These are phyloP conservation scores for Cocos nucifera DNA, from an alignment of 176 grass and related monocot genomes.

Conservation along the genomic window DNA sequence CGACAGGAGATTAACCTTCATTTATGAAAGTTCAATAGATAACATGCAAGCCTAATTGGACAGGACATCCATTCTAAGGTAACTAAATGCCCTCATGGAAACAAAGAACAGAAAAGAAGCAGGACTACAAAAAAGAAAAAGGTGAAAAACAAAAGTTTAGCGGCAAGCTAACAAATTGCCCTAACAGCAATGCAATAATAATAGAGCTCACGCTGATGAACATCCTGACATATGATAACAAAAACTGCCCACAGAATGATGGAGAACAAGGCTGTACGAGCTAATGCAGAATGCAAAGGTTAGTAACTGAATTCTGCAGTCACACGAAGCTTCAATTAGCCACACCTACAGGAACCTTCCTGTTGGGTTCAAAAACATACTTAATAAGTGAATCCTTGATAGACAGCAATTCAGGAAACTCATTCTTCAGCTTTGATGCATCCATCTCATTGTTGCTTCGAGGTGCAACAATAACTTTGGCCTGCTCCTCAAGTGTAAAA, in stretches of 20 bases:
- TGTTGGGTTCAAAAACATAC: slow-evolving; percentile 74
- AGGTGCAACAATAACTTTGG: slow-evolving; percentile 62
- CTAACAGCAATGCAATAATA: slow-evolving; percentile 18
- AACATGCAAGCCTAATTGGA: not conserved
- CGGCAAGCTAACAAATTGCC: slow-evolving; percentile 19
- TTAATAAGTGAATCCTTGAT: slow-evolving; percentile 73
- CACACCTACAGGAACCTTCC: slow-evolving; percentile 35
- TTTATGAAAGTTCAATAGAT: not conserved
- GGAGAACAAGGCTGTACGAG: no score
- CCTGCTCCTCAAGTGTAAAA: slow-evolving; percentile 72
- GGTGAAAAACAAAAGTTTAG: slow-evolving; percentile 13
- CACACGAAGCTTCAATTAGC: slow-evolving; percentile 14
- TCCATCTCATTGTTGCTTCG: slow-evolving; percentile 84
- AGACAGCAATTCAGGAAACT: slow-evolving; percentile 57
- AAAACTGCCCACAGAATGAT: no score
- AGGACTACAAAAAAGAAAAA: slow-evolving; percentile 27
- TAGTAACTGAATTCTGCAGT: no score
- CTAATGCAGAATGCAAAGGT: no score
- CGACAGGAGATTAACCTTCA: not conserved
- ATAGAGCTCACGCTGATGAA: slow-evolving; percentile 4
- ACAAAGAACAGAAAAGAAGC: no score
- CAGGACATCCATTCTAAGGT: slow-evolving; percentile 16
- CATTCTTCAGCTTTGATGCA: slow-evolving; percentile 50
- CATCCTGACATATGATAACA: no score
- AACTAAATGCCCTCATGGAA: slow-evolving; percentile 6